A percentile compares a stretch with the other conserved stretches of the same genome.
Conservation (phyloP, 2,329 filamentous ascomycete genomes). For the Trichocomaceae sp. region DNA sequence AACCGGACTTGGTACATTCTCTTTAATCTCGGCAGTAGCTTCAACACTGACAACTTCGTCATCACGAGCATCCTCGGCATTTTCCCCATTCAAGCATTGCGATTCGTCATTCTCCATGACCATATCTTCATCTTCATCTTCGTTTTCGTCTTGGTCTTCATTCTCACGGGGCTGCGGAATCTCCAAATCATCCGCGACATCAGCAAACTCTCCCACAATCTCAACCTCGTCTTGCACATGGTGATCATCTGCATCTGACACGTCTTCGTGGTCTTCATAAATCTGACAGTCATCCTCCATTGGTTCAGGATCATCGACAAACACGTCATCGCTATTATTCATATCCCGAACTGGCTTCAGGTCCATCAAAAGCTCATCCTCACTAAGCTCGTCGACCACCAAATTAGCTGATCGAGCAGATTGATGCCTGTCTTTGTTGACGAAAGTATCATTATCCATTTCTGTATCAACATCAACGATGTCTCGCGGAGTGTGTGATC, state of each 20-base stretch:
- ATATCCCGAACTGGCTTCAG: not conserved
- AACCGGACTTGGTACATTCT: not conserved
- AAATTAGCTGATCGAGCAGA: not conserved
- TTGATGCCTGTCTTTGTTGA: not conserved
- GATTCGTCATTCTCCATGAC: slow-evolving; percentile 3
- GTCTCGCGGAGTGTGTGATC: not conserved
- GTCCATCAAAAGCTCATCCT: slow-evolving; percentile 9
- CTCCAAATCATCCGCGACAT: not conserved
- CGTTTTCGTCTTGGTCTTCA: no score
- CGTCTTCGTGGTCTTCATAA: not conserved
- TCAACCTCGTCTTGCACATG: not conserved
- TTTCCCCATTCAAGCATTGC: not conserved
- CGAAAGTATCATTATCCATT: slow-evolving; percentile 7
- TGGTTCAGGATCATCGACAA: slow-evolving; percentile 4
- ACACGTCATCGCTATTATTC: slow-evolving; percentile 11
- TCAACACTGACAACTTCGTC: not conserved
- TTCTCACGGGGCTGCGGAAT: not conserved
- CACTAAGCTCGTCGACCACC: slow-evolving; percentile 15
- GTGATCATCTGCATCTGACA: not conserved
- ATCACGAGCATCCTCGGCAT: not conserved
- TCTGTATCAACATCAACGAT: slow-evolving; percentile 9
- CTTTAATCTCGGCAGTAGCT: slow-evolving; percentile 2
- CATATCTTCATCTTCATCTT: slow-evolving; percentile 1
- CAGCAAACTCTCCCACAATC: not conserved
- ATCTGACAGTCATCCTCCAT: not conserved